Conservation (phyloP, 2,329 filamentous ascomycete species). For the Hymenoscyphus occultus region DNA sequence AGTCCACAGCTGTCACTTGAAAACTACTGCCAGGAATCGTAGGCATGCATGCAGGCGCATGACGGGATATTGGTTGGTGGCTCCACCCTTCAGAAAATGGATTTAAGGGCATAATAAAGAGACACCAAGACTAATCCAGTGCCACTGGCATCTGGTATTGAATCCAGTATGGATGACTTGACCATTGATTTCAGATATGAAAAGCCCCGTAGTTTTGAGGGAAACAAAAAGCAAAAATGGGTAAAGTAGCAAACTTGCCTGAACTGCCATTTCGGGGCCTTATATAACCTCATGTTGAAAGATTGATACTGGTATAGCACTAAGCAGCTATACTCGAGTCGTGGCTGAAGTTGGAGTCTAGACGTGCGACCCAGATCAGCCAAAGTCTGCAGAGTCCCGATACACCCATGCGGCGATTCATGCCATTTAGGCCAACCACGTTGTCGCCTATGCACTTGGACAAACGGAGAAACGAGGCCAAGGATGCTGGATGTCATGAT, state of each 20-base stretch:
- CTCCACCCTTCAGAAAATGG: constrained; percentile 10
- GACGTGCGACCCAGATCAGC: constrained; percentile 24
- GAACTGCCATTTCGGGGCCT: not conserved
- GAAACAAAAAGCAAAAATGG: not conserved
- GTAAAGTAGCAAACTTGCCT: not conserved
- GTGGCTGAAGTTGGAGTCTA: constrained; percentile 23
- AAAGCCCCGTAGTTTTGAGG: not conserved
- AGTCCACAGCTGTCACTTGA: constrained; percentile 43
- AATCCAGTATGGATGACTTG: not conserved
- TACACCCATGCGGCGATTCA: constrained; percentile 25
- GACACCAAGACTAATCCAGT: not conserved
- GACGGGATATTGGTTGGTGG: constrained; percentile 19
- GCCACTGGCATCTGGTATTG: constrained; percentile 1
- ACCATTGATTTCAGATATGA: not conserved
- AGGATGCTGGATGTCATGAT: constrained; percentile 18
- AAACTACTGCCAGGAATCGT: constrained; percentile 20
- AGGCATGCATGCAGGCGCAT: constrained; percentile 32
- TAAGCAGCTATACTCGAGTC: constrained; percentile 27
- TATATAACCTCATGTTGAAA: constrained; percentile 1
- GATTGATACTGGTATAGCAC: constrained; percentile 1
- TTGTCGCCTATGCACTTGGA: constrained; percentile 30
- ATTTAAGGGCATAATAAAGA: constrained; percentile 2
- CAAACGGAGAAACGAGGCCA: constrained; percentile 30
- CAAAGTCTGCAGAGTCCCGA: constrained; percentile 28
- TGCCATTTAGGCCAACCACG: constrained; percentile 31